Evolutionary conservation across 192 early-diverging fungal species (phyloP).

Genomic region (Backusella mclennaniae): DNA sequence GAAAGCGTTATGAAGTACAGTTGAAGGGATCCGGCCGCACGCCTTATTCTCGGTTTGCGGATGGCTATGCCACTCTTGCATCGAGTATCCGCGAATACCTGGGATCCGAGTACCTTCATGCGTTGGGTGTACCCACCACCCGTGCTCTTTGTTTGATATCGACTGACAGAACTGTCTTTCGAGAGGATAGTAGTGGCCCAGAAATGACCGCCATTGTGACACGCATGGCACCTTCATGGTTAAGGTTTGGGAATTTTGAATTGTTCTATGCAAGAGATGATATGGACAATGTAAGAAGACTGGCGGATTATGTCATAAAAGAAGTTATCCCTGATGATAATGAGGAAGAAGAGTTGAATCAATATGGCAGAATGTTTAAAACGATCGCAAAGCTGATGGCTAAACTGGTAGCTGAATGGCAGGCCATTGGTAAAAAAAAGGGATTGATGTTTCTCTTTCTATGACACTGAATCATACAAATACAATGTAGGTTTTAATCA

Average conservation of each 20-base stretch:
- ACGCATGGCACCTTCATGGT: slow-evolving; percentile 76
- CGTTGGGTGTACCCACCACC: slow-evolving; percentile 72
- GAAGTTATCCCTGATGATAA: slow-evolving; percentile 48
- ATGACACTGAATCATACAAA: neutral
- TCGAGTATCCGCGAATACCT: slow-evolving; percentile 87
- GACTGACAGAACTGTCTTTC: slow-evolving; percentile 56
- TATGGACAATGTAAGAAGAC: slow-evolving; percentile 39
- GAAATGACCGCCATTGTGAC: slow-evolving; percentile 78
- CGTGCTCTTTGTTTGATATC: slow-evolving; percentile 73
- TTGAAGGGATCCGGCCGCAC: slow-evolving; percentile 86
- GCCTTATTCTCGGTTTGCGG: slow-evolving; percentile 82
- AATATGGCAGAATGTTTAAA: slow-evolving; percentile 58
- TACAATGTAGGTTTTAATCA: slow-evolving; percentile 60
- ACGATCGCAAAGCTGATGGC: slow-evolving; percentile 62
- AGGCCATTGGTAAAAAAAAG: slow-evolving; percentile 51
- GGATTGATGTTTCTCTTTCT: neutral
- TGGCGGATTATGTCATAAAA: slow-evolving; percentile 74
- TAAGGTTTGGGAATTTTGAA: slow-evolving; percentile 88
- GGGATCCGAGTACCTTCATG: slow-evolving; percentile 66
- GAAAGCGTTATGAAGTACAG: slow-evolving; percentile 70
- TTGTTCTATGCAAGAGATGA: slow-evolving; percentile 70
- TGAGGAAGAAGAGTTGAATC: slow-evolving; percentile 29
- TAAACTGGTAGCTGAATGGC: slow-evolving; percentile 74
- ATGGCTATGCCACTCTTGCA: slow-evolving; percentile 81
- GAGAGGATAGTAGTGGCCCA: slow-evolving; percentile 50